Evolutionary conservation across 2,329 filamentous ascomycete genomes (phyloP), one percentile per base, ranked within the genome.

Genomic region (Xylaria arbuscula): DNA sequence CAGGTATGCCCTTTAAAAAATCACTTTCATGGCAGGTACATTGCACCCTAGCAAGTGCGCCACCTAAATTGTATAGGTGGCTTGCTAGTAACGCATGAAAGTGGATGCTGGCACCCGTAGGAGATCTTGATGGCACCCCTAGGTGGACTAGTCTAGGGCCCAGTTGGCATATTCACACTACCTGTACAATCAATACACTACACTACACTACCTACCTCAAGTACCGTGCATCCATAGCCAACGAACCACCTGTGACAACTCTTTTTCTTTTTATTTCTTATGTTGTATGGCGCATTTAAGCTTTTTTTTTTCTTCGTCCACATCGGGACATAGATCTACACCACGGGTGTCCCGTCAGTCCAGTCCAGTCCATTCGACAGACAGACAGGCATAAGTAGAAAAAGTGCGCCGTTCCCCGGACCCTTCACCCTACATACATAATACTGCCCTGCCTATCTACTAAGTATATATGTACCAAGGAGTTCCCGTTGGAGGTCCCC

Each of bases 311-410:
- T 45, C 40, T 45, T 45, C 40, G 13, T 17, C 17, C 34, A 24
- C 3, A 38, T 22, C 34, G 10, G 34, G 62, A n/a, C 38, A 51
- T 53, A 38, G 45, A 58, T 64, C 54, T 42, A 50, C 53, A 40
- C 54, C 54, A 58, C 24, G 62, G 61, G 54, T 62, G 45, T 58
- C 28, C n/a, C 10, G 9, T 45, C 28, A 28, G 5, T 28, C 28
- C 28, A 28, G 28, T 28, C 28, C 28, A 28, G 28, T 28, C 19
- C 40, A 42, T n/a, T 42, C 40, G 7, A 45, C 28, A 28, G 28
- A 28, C 28, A 28, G 28, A 5, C 28, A 28, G n/a, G n/a, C n/a
- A n/a, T n/a, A n/a, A n/a, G n/a, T 64, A 68, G 61, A 64, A 61
- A 68, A 55, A 40, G 36, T 15, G 28, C 48, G 59, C 36, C 36